Evolutionary conservation across 306 rosid species (phyloP).

Genomic region (Sicyos edulis): DNA sequence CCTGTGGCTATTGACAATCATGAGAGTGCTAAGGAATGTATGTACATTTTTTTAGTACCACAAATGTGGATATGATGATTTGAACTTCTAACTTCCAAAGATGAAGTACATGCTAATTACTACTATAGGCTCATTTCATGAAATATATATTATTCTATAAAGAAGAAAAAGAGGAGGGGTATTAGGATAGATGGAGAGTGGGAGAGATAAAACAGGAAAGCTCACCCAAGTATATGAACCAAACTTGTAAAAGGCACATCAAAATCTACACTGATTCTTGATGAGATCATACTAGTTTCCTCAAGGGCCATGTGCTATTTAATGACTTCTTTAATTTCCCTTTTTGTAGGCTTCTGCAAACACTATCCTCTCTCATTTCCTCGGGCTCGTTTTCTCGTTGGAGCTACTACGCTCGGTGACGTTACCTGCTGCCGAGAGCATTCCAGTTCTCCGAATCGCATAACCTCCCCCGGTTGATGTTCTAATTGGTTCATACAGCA

Average conservation of each 20-base stretch:
- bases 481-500: slow-evolving; percentile 18
- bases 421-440: slow-evolving; percentile 50
- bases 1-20: neutral
- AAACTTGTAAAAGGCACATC: slow-evolving; percentile 6
- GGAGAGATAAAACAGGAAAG: neutral
- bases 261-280: slow-evolving; percentile 1
- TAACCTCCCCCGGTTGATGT: slow-evolving; percentile 20
- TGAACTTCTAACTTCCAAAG: too few species aligned
- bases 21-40: neutral
- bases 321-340: neutral
- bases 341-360: slow-evolving; percentile 83
- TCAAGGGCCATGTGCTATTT: neutral
- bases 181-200: neutral
- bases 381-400: slow-evolving; percentile 76
- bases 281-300: neutral
- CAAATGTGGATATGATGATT: too few species aligned
- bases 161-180: neutral
- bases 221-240: neutral
- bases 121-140: too few species aligned
- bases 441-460: slow-evolving; percentile 54
- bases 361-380: slow-evolving; percentile 89
- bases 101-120: too few species aligned
- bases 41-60: neutral
- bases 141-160: neutral
- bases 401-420: slow-evolving; percentile 90